Evolutionary conservation across 805 yeast genomes (phyloP).

Genomic region (Nakazawaea ambrosiae): DNA sequence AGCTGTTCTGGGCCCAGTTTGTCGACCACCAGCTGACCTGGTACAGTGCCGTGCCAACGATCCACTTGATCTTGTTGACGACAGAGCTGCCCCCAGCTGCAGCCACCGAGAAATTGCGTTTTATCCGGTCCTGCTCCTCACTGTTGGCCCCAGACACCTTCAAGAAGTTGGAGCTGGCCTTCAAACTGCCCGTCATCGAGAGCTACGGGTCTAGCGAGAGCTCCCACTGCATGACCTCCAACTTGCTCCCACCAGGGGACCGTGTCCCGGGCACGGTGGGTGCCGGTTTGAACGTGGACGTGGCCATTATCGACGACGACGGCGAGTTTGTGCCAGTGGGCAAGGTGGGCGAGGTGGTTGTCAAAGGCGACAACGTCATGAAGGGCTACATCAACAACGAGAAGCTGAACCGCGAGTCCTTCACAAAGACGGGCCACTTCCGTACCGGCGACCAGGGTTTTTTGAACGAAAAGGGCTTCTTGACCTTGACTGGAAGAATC

Average conservation of each 20-base stretch:
- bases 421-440: conserved; percentile 41
- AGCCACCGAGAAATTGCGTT: conserved; percentile 43
- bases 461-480: conserved; percentile 50
- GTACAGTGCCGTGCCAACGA: conserved; percentile 77
- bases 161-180: conserved; percentile 45
- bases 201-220: conserved; percentile 83
- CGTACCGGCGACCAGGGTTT: conserved; percentile 77
- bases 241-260: conserved; percentile 56
- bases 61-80: conserved; percentile 58
- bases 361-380: conserved; percentile 64
- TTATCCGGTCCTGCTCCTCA: conserved; percentile 67
- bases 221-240: conserved; percentile 74
- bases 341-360: conserved; percentile 59
- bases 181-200: conserved; percentile 64
- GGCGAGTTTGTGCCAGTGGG: conserved; percentile 44
- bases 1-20: conserved; percentile 54
- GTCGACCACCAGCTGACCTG: conserved; percentile 45
- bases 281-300: conserved; percentile 62
- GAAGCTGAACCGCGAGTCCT: conserved; percentile 62
- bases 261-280: conserved; percentile 65
- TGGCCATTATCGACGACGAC: conserved; percentile 46
- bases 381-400: conserved; percentile 65
- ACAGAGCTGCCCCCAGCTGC: conserved; percentile 39
- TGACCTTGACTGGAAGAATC: conserved; percentile 60
- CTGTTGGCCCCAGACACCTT: conserved; percentile 63